Evolutionary conservation across 2,329 filamentous ascomycete species (phyloP).

Genomic region (Colletotrichum ledebouriae): DNA sequence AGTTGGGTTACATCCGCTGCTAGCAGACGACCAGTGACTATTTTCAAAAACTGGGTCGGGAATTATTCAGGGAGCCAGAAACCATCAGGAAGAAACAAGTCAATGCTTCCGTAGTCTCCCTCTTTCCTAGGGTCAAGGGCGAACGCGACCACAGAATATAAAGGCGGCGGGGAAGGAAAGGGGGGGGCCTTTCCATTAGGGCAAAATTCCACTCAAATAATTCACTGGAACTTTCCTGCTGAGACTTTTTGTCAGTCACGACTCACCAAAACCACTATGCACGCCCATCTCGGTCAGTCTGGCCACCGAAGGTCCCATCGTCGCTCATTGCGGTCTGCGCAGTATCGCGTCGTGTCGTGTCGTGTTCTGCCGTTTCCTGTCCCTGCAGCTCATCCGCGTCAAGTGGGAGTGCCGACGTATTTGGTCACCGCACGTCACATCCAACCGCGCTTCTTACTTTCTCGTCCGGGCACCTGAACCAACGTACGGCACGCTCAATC

Average conservation of each 20-base stretch:
- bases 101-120: conserved; percentile 25
- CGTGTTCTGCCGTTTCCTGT: conserved; percentile 14
- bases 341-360: background rate
- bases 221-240: too few relatives aligned
- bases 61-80: conserved; percentile 23
- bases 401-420: conserved; percentile 19
- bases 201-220: too few relatives aligned
- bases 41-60: conserved; percentile 28
- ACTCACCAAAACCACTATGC: background rate
- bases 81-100: conserved; percentile 33
- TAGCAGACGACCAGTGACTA: conserved; percentile 19
- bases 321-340: too few relatives aligned
- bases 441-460: background rate
- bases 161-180: background rate
- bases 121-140: conserved; percentile 15
- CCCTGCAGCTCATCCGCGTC: conserved; percentile 34
- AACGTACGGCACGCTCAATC: background rate
- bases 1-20: conserved; percentile 11
- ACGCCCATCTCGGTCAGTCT: background rate
- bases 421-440: background rate
- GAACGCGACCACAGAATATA: background rate
- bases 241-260: background rate
- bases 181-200: too few relatives aligned
- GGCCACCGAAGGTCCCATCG: background rate
- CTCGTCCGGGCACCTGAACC: conserved; percentile 5